Conservation (phyloP, 164 flowering plant genomes). For the Vitis riparia region DNA sequence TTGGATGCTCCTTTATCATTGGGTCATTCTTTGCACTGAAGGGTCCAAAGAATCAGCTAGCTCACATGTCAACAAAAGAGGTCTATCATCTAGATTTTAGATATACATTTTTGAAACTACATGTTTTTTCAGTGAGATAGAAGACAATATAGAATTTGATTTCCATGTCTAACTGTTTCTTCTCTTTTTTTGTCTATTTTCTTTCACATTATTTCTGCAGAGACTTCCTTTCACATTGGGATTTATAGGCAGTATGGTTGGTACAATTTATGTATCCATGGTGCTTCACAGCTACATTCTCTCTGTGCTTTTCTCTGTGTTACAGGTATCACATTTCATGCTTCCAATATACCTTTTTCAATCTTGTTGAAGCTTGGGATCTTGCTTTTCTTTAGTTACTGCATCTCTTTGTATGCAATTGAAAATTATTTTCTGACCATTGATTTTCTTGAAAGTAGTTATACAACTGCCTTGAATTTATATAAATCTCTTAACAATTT, state of each 20-base stretch:
- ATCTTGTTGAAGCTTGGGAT: background rate
- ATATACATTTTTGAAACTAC: background rate
- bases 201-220: constrained; percentile 35
- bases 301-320: constrained; percentile 79
- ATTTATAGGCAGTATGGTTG: constrained; percentile 81
- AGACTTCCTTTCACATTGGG: constrained; percentile 89
- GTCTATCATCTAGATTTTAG: constrained; percentile 24
- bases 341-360: background rate
- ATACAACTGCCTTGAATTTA: too few species aligned
- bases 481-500: too few species aligned
- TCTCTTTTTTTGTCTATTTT: background rate
- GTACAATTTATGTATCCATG: constrained; percentile 94
- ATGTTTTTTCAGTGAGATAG: background rate
- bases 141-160: background rate
- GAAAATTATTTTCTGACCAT: background rate
- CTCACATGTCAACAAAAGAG: constrained; percentile 92
- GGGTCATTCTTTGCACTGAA: constrained; percentile 88
- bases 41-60: constrained; percentile 88
- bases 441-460: background rate
- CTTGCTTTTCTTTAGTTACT: background rate
- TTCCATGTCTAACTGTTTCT: background rate
- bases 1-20: constrained; percentile 81
- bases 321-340: constrained; percentile 58
- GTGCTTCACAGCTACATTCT: constrained; percentile 92
- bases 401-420: background rate